Evolutionary conservation across 176 grass and related monocot species (phyloP).

Genomic region (Zea luxurians): DNA sequence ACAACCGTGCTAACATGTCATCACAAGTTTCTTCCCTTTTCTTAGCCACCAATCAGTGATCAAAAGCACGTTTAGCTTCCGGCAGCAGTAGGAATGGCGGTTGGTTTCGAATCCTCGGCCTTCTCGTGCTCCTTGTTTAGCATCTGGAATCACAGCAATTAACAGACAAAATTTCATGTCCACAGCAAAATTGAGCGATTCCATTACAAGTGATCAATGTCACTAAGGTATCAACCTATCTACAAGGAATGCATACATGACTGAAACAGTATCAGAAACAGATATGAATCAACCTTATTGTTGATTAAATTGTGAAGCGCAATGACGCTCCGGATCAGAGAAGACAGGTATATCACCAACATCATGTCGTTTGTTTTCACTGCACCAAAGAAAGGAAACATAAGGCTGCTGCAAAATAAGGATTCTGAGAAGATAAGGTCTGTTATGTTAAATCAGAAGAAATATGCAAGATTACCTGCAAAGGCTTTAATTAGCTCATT

Average conservation of each 20-base stretch:
- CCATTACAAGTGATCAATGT: background rate
- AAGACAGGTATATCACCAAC: conserved; percentile 94
- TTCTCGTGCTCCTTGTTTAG: conserved; percentile 97
- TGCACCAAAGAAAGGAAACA: conserved; percentile 43
- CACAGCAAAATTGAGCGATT: background rate
- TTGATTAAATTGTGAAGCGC: conserved; percentile 99
- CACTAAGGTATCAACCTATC: background rate
- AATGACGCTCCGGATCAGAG: conserved; percentile 87
- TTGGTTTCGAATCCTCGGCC: conserved; percentile 67
- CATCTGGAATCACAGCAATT: conserved; percentile 50
- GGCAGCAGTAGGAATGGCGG: conserved; percentile 38
- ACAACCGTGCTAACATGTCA: conserved; percentile 35
- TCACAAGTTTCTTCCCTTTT: background rate
- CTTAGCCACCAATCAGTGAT: background rate
- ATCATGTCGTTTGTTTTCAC: conserved; percentile 99
- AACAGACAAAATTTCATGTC: background rate
- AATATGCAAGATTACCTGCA: conserved; percentile 60
- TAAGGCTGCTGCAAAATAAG: background rate
- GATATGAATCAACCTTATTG: conserved; percentile 64
- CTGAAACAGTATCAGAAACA: conserved; percentile 1
- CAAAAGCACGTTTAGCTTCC: conserved; percentile 50
- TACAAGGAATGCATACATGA: background rate
- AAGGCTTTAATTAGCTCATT: conserved; percentile 95
- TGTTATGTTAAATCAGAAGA: background rate
- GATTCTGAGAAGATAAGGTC: conserved; percentile 1